Base-by-base conservation (phyloP, 495 filamentous ascomycete genomes). In the Penicillium ochrochloron region DNA sequence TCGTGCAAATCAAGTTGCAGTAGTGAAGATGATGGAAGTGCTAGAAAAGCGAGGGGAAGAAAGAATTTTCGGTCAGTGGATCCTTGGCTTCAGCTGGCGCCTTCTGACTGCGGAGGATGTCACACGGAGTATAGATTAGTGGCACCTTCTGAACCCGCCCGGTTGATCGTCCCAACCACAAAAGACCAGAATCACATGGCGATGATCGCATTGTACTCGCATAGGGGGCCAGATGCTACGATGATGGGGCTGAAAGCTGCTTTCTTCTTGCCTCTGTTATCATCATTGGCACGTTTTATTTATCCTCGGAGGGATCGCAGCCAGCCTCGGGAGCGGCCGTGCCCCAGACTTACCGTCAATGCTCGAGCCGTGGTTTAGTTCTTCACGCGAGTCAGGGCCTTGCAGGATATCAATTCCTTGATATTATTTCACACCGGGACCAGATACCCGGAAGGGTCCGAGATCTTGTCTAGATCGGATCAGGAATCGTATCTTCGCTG, bases 281-380 rank as follows among this genome's bases (percentile, higher is more conserved):
- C 33, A 21, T 50, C 23, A 21, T 58, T 64, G 62, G 62, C 33
- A 44, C 61, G 34, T 34, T 56, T 59, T 42, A 39, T 44, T 25
- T 17, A 52, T 25, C 39, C 41, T n/a, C 39, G 55, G n/a, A 50
- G 58, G 39, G 39, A 37, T 56, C 53, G 35, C 19, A 55, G 46
- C 27, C n/a, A 53, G 51, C 41, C 37, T 42, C 69, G 69, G 66
- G 66, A 69, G 63, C 23, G 60, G 61, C 69, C 68, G 68, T 57
- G 48, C 48, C 48, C 54, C 60, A 46, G 51, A 57, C 35, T 57
- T 44, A 19, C 39, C 57, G 39, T 42, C 8, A 29, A 21, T 57
- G 56, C 50, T 21, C 9, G 57, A 55, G 51, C 68, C 66, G 58
- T 69, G 68, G 66, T 68, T 68, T 37, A 12, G 23, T 25, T 60